A percentile compares a stretch with the other conserved stretches of the same genome.
These are phyloP conservation scores for Penicillium sp. DNA, from an alignment of 2,329 filamentous ascomycete genomes.

Conservation along the genomic window DNA sequence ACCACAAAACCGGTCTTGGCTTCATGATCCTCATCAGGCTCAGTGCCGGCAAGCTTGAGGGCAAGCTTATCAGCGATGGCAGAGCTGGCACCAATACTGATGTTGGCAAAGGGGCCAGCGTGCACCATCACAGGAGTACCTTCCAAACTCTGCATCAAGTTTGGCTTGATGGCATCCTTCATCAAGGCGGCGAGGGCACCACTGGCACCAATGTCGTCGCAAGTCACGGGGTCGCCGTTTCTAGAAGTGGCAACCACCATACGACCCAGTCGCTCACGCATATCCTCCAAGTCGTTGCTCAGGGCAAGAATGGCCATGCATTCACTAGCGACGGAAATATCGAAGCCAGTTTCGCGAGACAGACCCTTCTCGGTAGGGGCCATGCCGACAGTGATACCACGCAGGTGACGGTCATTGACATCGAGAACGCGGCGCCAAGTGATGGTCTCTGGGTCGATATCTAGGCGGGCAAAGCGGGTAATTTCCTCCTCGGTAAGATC, in stretches of 20 bases:
- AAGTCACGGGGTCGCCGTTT: slow-evolving; percentile 85
- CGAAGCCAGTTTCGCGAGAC: slow-evolving; percentile 85
- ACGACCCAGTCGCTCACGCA: slow-evolving; percentile 87
- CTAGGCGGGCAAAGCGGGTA: slow-evolving; percentile 79
- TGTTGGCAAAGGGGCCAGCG: slow-evolving; percentile 96
- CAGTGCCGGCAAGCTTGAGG: slow-evolving; percentile 91
- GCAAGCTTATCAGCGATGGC: slow-evolving; percentile 94
- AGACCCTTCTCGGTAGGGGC: slow-evolving; percentile 89
- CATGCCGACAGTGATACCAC: slow-evolving; percentile 82
- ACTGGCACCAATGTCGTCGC: slow-evolving; percentile 89
- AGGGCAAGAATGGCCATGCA: slow-evolving; percentile 98
- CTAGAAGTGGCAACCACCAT: slow-evolving; percentile 93
- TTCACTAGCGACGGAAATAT: slow-evolving; percentile 96
- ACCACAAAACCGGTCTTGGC: slow-evolving; percentile 88
- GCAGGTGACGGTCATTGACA: slow-evolving; percentile 92
- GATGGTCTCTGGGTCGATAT: slow-evolving; percentile 95
- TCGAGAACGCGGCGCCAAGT: slow-evolving; percentile 96
- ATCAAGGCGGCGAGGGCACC: slow-evolving; percentile 92
- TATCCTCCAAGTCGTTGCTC: slow-evolving; percentile 80
- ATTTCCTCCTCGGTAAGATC: slow-evolving; percentile 90
- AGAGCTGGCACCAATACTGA: slow-evolving; percentile 94
- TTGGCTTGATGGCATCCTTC: slow-evolving; percentile 98
- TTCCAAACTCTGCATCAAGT: slow-evolving; percentile 96
- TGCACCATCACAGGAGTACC: slow-evolving; percentile 97
- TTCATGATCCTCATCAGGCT: slow-evolving; percentile 80